Evolutionary conservation across 371 early-diverging fungal genomes (phyloP), one percentile per base, ranked within the genome.

Genomic region (Circinella umbellata): DNA sequence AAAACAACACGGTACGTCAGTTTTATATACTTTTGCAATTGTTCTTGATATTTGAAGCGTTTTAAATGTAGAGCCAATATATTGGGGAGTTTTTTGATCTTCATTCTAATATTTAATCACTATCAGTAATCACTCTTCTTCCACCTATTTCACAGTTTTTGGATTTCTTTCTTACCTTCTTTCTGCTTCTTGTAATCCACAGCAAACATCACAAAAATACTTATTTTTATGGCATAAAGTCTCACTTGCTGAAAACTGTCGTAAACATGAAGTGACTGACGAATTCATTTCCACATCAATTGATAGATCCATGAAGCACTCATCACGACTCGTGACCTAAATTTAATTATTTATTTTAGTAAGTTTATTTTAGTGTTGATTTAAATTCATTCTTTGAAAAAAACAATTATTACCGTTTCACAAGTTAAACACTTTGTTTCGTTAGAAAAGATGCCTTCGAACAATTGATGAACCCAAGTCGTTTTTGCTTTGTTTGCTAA

Each of bases 361-460:
- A 2, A 42, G 42, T 42, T 18, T 65, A 18, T n/a, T 17, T 35
- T 38, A 57, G 51, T 34, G 11, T 17, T 7, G 6, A 34, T 0
- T 7, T 7, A 34, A n/a, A 57, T 10, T 5, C 57, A 27, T 27
- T 57, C 2, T 57, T 57, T n/a, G 9, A 10, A 8, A 10, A 8
- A 14, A 51, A 4, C 9, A 13, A 51, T 3, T 79, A 27, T 69
- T 83, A 93, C 94, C 64, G 92, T 95, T 78, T 98, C 98, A 81
- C 99, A 98, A 47, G 94, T 96, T 38, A 97, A 77, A 71, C 99
- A 98, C 74, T 93, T 92, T 9, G 96, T 98, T 78, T 98, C 98
- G 80, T 97, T 98, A 3, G 96, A 96, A 49, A 97, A 85, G 10
- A 90, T 83, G 10, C 99, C 99, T 76, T 98, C 97, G 77, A 98